Conservation (phyloP, 257 asterid genomes). For the Solanum chilense region DNA sequence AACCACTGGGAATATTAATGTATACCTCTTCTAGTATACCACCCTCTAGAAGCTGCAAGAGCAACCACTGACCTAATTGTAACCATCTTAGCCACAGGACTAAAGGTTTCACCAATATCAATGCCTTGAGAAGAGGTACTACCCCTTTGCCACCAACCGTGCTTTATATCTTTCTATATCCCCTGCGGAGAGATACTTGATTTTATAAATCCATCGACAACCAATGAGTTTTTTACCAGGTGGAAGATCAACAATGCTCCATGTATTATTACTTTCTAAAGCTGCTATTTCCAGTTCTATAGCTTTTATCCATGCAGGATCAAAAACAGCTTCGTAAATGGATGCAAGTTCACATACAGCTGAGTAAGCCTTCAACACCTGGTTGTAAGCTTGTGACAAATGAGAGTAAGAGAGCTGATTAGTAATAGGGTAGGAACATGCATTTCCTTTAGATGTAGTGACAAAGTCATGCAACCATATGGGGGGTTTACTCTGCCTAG, state of each 20-base stretch:
- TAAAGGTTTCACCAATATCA: neutral
- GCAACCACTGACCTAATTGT: no score
- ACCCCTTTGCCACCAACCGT: neutral
- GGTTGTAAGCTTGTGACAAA: accelerated
- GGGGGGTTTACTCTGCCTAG: neutral
- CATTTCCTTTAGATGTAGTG: neutral
- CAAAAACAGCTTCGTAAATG: neutral
- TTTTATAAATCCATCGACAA: neutral
- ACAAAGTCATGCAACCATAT: neutral
- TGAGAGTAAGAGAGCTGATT: neutral
- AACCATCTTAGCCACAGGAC: neutral
- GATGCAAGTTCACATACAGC: accelerated
- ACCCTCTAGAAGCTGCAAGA: neutral
- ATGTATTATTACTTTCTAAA: neutral
- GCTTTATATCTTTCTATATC: neutral
- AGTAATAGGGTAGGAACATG: neutral
- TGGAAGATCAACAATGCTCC: neutral
- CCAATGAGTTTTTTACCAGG: neutral
- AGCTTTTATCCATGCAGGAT: neutral
- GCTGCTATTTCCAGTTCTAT: neutral
- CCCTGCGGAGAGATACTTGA: neutral
- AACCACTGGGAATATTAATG: neutral
- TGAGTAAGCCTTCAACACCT: neutral
- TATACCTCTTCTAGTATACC: neutral
- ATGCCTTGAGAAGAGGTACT: neutral